These are phyloP conservation scores for Volvox africanus DNA, from an alignment of 139 green algal genomes.

Conservation along the genomic window DNA sequence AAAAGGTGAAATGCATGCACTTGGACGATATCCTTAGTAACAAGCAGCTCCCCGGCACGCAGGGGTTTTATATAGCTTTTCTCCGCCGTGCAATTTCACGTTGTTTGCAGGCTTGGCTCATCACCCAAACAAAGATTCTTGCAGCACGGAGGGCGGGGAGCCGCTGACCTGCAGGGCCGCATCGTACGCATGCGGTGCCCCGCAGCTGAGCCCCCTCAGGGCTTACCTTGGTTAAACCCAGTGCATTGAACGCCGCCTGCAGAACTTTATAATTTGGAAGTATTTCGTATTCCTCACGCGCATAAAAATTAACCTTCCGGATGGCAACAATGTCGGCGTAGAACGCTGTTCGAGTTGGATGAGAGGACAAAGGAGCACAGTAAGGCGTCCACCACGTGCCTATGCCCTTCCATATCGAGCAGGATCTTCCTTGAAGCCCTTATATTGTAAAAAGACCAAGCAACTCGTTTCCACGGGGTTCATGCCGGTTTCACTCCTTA, in stretches of 20 bases:
- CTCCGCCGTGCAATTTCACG: no score
- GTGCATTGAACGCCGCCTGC: constrained; percentile 60
- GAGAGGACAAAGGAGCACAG: neutral
- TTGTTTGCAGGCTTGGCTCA: no score
- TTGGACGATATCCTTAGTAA: no score
- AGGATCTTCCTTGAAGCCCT: neutral
- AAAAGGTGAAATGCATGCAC: no score
- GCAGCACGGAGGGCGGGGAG: no score
- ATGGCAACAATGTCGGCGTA: neutral
- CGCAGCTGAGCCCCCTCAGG: neutral
- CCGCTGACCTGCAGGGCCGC: no score
- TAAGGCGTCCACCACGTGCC: neutral
- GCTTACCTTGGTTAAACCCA: constrained; percentile 63
- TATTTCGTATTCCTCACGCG: constrained; percentile 69
- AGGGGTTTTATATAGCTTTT: no score
- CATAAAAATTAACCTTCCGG: constrained; percentile 73
- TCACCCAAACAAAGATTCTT: no score
- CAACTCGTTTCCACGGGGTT: neutral
- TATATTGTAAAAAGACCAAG: neutral
- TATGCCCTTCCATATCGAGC: neutral
- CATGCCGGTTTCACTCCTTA: constrained; percentile 37
- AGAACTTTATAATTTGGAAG: constrained; percentile 77
- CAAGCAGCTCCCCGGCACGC: no score
- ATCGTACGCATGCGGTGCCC: neutral
- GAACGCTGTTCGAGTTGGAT: constrained; percentile 12